phyloP scores from a whole-genome alignment of 768 basidiomycete genomes.

The Agrocybe chaxingu region DNA sequence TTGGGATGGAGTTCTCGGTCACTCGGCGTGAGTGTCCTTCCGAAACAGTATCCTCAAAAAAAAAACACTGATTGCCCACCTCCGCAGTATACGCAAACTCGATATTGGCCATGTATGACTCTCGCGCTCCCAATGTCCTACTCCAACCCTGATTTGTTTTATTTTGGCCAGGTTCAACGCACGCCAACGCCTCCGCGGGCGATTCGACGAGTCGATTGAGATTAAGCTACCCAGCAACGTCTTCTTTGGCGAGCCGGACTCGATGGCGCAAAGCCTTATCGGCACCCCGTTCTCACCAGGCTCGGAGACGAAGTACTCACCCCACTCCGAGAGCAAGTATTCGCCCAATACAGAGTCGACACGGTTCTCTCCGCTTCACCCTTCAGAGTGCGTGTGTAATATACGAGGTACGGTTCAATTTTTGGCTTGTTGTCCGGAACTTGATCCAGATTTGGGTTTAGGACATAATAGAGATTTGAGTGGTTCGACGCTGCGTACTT shows the following conservation, averaged over 20 bases:
- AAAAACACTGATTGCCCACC: slow-evolving; percentile 4
- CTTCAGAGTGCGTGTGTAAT: too few species aligned
- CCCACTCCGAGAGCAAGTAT: too few species aligned
- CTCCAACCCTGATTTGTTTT: background rate
- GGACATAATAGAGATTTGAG: too few species aligned
- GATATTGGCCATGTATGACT: slow-evolving; percentile 17
- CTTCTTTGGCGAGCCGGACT: slow-evolving; percentile 15
- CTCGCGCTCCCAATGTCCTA: too few species aligned
- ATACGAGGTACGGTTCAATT: too few species aligned
- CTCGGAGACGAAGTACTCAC: slow-evolving; percentile 9
- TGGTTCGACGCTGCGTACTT: too few species aligned
- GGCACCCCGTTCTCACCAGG: slow-evolving; percentile 12
- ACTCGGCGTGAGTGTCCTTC: slow-evolving; percentile 23
- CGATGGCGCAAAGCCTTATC: slow-evolving; percentile 9
- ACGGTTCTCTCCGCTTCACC: too few species aligned
- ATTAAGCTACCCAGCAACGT: slow-evolving; percentile 15
- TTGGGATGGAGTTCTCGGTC: slow-evolving; percentile 27
- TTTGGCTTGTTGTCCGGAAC: too few species aligned
- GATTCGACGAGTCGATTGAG: slow-evolving; percentile 18
- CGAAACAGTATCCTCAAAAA: background rate
- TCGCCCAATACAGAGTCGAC: too few species aligned
- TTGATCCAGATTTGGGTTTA: too few species aligned
- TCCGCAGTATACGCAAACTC: slow-evolving; percentile 22
- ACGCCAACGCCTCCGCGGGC: slow-evolving; percentile 16
- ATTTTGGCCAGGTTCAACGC: slow-evolving; percentile 19